Evolutionary conservation across 1,284 basidiomycete species (phyloP), one percentile per base, ranked within the genome.

Genomic region (Apiotrichum laibachii): DNA sequence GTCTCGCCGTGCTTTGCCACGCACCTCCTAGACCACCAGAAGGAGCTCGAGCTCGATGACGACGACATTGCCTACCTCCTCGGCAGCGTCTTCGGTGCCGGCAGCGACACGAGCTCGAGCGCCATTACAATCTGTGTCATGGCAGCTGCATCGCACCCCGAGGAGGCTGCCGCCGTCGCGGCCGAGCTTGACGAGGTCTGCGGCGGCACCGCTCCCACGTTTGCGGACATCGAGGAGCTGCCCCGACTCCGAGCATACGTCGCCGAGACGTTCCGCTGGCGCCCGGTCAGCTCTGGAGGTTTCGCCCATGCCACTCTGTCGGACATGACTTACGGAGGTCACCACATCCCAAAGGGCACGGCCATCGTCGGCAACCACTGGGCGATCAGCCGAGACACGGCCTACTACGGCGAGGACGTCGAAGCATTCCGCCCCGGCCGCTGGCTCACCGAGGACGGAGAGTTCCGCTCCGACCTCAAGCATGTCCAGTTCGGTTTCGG

Each of bases 111-210:
- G 73, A 85, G 82, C 4, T 82, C 83, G 1, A 80, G 82, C 10
- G 86, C 82, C 0, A 83, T 88, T 48, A 82, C 81, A 39, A 79
- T 82, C 44, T 76, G 80, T 35, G 79, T 84, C 26, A 82, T 89
- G 81, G 86, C 87, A 0, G 84, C 87, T 0, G 85, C 86, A 0
- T 79, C 78, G 31, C 82, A 84, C 67, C 86, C 86, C 0, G 81
- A 84, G 8, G 79, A 81, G 4, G 85, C 86, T 58, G 70, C 63
- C 3, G 75, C 72, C 37, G 85, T 88, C 0, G 86, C 85, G 64
- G 80, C 82, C 6, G 84, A 88, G 66, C 70, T 89, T 7, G 85
- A 88, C 54, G 54, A 51, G 4, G 80, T 88, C 35, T 16, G 19
- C 21, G 50, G 45, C 13, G 13, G 35, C 31, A 40, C 16, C 31